A percentile compares a stretch with the other conserved stretches of the same genome.
These are phyloP conservation scores for Wallacemonas collosoma DNA, from an alignment of 208 protist species.

Conservation along the genomic window DNA sequence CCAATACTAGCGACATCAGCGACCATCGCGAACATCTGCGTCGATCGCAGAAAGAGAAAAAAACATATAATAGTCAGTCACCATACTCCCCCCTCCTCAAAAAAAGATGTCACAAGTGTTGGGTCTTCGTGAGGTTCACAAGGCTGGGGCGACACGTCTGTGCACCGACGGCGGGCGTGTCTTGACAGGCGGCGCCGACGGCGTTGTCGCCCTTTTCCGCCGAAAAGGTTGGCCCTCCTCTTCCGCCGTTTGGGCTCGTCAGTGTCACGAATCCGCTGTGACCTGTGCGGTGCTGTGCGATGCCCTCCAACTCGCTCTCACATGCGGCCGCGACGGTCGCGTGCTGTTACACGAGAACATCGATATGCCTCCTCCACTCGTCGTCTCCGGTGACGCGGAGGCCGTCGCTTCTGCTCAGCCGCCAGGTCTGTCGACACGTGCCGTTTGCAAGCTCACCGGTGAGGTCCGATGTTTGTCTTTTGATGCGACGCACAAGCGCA, in stretches of 20 bases:
- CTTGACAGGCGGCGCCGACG: slow-evolving; percentile 73
- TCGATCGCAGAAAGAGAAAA: no score
- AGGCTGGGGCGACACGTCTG: slow-evolving; percentile 58
- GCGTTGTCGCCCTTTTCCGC: slow-evolving; percentile 69
- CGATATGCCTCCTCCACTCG: neutral
- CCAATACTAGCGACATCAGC: no score
- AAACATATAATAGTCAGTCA: no score
- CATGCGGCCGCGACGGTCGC: slow-evolving; percentile 72
- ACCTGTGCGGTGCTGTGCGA: slow-evolving; percentile 63
- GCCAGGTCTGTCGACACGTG: slow-evolving; percentile 38
- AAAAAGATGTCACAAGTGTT: slow-evolving; percentile 32
- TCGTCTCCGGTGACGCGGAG: neutral
- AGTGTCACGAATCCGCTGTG: slow-evolving; percentile 71
- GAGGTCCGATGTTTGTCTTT: slow-evolving; percentile 75
- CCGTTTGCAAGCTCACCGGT: slow-evolving; percentile 79
- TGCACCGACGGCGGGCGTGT: slow-evolving; percentile 51
- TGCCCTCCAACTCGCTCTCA: slow-evolving; percentile 49
- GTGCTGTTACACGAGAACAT: slow-evolving; percentile 80
- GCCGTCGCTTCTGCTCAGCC: neutral
- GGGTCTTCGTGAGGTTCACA: slow-evolving; percentile 47
- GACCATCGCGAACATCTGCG: no score
- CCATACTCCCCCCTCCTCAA: neutral
- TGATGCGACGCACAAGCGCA: slow-evolving; percentile 51
- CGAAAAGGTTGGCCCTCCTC: slow-evolving; percentile 43
- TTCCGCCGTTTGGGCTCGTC: slow-evolving; percentile 59